A percentile compares a stretch with the other conserved stretches of the same genome.
Conservation (phyloP, 768 basidiomycete species). For the Daedaleopsis nitida region DNA sequence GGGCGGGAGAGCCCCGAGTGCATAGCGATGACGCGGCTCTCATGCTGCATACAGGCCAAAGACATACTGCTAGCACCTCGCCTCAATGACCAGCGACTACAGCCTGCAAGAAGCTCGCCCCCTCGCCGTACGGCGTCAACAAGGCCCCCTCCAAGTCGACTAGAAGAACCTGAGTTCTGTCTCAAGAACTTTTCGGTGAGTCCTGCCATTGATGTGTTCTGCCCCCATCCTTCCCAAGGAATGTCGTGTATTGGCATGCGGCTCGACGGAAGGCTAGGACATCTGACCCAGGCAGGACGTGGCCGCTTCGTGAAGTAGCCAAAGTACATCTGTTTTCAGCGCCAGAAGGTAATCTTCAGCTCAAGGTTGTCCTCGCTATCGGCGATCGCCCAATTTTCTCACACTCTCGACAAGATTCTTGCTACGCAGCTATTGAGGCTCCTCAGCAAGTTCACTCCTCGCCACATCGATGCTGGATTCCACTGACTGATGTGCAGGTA, state of each 20-base stretch:
- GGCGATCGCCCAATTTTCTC: constrained; percentile 98
- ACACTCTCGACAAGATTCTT: constrained; percentile 99
- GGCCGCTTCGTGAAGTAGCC: constrained; percentile 99
- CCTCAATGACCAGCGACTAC: constrained; percentile 94
- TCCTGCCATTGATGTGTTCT: no score
- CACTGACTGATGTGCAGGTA: constrained; percentile 41
- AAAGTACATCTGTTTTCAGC: constrained; percentile 95
- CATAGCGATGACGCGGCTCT: constrained; percentile 34
- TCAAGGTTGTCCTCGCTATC: constrained; percentile 98
- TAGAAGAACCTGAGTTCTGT: constrained; percentile 90
- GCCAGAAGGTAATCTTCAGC: constrained; percentile 97
- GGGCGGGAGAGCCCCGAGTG: constrained; percentile 58
- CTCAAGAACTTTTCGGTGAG: constrained; percentile 92
- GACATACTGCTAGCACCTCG: constrained; percentile 52
- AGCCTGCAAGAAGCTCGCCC: constrained; percentile 82
- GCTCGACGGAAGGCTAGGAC: constrained; percentile 74
- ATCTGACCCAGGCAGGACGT: constrained; percentile 87
- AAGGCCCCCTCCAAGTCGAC: constrained; percentile 62
- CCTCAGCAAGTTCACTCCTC: constrained; percentile 74
- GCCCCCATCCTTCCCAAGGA: neutral
- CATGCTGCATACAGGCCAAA: constrained; percentile 22
- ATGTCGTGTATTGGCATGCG: neutral
- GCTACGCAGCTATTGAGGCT: constrained; percentile 98
- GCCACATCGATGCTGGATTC: neutral
- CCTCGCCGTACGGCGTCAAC: constrained; percentile 79